Evolutionary conservation across 306 rosid genomes (phyloP).

Genomic region (Quercus bicolor): DNA sequence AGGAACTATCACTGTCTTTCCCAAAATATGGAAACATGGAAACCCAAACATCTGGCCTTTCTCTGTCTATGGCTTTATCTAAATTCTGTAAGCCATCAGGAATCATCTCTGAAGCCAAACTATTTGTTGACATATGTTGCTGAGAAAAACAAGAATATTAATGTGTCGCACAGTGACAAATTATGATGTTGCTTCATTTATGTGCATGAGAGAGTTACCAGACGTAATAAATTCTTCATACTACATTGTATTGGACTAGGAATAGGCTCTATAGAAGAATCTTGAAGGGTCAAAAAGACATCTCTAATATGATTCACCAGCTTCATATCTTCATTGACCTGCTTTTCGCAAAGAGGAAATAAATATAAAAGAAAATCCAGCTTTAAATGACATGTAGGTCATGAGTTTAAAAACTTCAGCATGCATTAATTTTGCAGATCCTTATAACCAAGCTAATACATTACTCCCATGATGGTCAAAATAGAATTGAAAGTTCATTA

Average conservation of each 20-base stretch:
- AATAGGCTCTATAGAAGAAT: conserved; percentile 35
- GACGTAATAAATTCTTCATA: conserved; percentile 40
- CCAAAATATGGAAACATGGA: conserved; percentile 37
- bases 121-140: conserved; percentile 37
- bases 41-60: conserved; percentile 34
- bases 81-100: conserved; percentile 37
- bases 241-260: conserved; percentile 41
- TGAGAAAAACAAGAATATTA: conserved; percentile 30
- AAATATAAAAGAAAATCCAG: conserved; percentile 16
- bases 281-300: conserved; percentile 57
- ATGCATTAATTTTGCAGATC: not conserved
- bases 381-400: conserved; percentile 14
- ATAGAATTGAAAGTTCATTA: not conserved
- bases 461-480: not conserved
- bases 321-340: conserved; percentile 76
- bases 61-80: conserved; percentile 42
- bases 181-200: conserved; percentile 8
- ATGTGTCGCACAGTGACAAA: not conserved
- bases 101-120: conserved; percentile 41
- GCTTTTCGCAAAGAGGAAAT: conserved; percentile 27
- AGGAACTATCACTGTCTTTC: conserved; percentile 38
- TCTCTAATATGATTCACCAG: conserved; percentile 59
- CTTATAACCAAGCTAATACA: not conserved
- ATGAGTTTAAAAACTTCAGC: conserved; percentile 2
- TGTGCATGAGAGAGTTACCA: conserved; percentile 40